Evolutionary conservation across 2,329 filamentous ascomycete species (phyloP).

Genomic region (Ascochyta pisi): DNA sequence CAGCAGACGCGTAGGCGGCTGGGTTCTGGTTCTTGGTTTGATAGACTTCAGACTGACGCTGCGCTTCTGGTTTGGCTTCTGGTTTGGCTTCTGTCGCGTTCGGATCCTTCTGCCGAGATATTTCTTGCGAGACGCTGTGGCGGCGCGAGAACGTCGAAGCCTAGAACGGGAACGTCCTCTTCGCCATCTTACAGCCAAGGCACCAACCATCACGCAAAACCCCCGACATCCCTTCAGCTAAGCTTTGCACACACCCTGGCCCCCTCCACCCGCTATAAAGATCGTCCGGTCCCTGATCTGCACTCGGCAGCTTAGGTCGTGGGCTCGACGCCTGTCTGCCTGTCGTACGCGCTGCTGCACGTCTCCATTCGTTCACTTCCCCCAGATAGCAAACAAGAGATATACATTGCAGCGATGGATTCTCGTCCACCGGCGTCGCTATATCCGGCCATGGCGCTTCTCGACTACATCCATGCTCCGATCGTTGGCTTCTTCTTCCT

Average conservation of each 20-base stretch:
- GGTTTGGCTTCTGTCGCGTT: not conserved
- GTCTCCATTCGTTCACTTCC: not conserved
- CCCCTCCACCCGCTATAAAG: not conserved
- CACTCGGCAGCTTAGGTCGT: not conserved
- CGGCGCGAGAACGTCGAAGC: conserved; percentile 3
- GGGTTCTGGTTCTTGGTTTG: not conserved
- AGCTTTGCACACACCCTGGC: not conserved
- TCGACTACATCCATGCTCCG: conserved; percentile 46
- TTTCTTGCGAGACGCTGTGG: conserved; percentile 3
- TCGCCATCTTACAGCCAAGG: not conserved
- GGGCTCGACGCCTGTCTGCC: conserved; percentile 3
- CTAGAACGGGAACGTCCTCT: not conserved
- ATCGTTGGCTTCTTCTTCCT: conserved; percentile 41
- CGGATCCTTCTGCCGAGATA: not conserved
- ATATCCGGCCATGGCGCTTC: conserved; percentile 33
- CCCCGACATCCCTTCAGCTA: not conserved
- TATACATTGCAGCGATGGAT: conserved; percentile 21
- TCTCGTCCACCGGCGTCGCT: conserved; percentile 17
- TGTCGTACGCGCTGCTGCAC: not conserved
- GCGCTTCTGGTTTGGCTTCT: not conserved
- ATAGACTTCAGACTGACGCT: not conserved
- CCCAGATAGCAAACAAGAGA: not conserved
- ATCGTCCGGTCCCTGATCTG: conserved; percentile 1
- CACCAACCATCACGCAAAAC: not conserved
- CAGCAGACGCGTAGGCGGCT: not conserved